Evolutionary conservation across 805 yeast species (phyloP).

Genomic region (Starmerella bacillaris): DNA sequence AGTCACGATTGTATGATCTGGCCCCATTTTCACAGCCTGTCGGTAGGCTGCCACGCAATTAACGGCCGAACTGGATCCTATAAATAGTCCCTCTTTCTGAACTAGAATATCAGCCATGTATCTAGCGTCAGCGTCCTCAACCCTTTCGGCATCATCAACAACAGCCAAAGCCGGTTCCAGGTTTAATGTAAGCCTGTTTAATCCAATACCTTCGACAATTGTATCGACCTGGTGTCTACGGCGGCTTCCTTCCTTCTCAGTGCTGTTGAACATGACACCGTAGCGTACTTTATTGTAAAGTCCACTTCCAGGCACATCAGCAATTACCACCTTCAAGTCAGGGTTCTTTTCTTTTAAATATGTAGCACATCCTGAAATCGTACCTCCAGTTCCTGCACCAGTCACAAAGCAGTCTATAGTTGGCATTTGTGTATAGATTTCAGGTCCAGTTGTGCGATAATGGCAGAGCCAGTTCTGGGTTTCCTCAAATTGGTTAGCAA

Average conservation of each 20-base stretch:
- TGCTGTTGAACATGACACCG: conserved; percentile 86
- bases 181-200: conserved; percentile 71
- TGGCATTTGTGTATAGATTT: conserved; percentile 58
- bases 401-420: conserved; percentile 58
- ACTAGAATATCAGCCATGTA: conserved; percentile 75
- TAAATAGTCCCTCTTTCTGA: conserved; percentile 70
- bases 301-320: conserved; percentile 96
- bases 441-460: conserved; percentile 77
- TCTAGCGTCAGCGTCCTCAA: conserved; percentile 62
- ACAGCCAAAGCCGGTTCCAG: conserved; percentile 49
- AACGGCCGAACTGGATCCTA: conserved; percentile 87
- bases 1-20: conserved; percentile 58
- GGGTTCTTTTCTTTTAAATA: conserved; percentile 41
- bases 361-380: conserved; percentile 77
- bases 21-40: conserved; percentile 32
- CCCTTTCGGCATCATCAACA: conserved; percentile 66
- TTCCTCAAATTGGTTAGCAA: conserved; percentile 92
- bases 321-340: conserved; percentile 39
- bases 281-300: conserved; percentile 63
- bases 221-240: conserved; percentile 95
- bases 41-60: conserved; percentile 78
- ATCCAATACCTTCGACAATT: conserved; percentile 79
- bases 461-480: conserved; percentile 80
- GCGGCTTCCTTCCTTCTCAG: conserved; percentile 82
- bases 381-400: conserved; percentile 96